Evolutionary conservation across 257 asterid species (phyloP).

Genomic region (Nicotiana benthamiana): DNA sequence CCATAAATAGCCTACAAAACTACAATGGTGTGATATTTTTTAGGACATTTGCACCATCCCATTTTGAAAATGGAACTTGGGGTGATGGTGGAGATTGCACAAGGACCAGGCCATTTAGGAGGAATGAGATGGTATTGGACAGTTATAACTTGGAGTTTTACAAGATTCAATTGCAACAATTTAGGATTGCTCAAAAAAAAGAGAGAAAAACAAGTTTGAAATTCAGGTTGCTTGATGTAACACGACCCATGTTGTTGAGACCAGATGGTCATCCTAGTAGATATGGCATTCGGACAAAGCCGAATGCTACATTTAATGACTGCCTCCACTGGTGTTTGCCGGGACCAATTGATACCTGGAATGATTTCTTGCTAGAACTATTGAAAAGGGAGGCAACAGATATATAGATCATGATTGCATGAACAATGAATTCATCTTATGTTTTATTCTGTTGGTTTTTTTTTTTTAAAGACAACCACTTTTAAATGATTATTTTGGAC

Average conservation of each 20-base stretch:
- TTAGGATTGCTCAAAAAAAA: slow-evolving; percentile 25
- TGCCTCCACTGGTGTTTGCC: slow-evolving; percentile 19
- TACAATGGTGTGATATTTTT: slow-evolving; percentile 19
- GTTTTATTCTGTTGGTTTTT: too few relatives aligned
- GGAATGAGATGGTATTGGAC: slow-evolving; percentile 28
- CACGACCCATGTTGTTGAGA: slow-evolving; percentile 25
- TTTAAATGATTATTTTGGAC: too few relatives aligned
- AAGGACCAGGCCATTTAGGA: slow-evolving; percentile 28
- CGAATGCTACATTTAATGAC: slow-evolving; percentile 24
- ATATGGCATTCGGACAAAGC: slow-evolving; percentile 39
- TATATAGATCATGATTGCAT: too few relatives aligned
- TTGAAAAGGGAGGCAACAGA: slow-evolving; percentile 24
- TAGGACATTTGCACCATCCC: slow-evolving; percentile 37
- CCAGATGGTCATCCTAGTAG: slow-evolving; percentile 35
- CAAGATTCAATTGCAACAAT: slow-evolving; percentile 36
- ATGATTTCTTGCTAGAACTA: slow-evolving; percentile 36
- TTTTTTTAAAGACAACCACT: too few relatives aligned
- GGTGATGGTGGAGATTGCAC: slow-evolving; percentile 30
- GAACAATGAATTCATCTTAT: too few relatives aligned
- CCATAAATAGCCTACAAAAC: slow-evolving; percentile 21
- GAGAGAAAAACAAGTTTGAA: slow-evolving; percentile 26
- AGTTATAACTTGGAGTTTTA: slow-evolving; percentile 23
- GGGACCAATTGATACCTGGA: neutral
- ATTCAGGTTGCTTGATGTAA: slow-evolving; percentile 37
- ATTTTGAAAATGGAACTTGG: slow-evolving; percentile 40